These are phyloP conservation scores for Laetiporus sulphureus DNA, from an alignment of 1,284 basidiomycete species.

Conservation along the genomic window DNA sequence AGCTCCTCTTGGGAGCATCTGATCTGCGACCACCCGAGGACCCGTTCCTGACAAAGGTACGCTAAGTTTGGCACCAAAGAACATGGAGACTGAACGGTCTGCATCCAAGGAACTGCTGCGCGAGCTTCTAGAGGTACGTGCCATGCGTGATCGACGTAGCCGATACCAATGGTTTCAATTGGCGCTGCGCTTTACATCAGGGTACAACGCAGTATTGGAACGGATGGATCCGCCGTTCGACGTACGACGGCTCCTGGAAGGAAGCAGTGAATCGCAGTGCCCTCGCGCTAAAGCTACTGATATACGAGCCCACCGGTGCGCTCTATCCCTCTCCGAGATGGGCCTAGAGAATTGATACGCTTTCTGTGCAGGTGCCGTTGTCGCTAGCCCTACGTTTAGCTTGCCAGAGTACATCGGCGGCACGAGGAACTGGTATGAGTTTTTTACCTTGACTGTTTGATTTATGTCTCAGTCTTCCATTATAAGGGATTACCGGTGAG, in stretches of 20 bases:
- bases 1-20: slow-evolving; percentile 40
- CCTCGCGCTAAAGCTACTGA: slow-evolving; percentile 80
- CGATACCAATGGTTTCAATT: neutral
- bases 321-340: too few relatives aligned
- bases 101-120: slow-evolving; percentile 42
- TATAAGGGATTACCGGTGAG: slow-evolving; percentile 68
- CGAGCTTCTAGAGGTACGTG: slow-evolving; percentile 43
- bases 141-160: neutral
- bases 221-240: slow-evolving; percentile 75
- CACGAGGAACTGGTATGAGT: slow-evolving; percentile 70
- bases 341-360: neutral
- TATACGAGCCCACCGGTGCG: slow-evolving; percentile 74
- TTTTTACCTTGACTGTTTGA: neutral
- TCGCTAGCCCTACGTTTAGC: slow-evolving; percentile 91
- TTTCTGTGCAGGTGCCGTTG: slow-evolving; percentile 66
- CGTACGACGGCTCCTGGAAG: slow-evolving; percentile 89
- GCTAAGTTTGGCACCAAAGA: neutral
- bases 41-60: slow-evolving; percentile 57
- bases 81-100: neutral
- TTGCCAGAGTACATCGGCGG: slow-evolving; percentile 89
- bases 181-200: slow-evolving; percentile 26
- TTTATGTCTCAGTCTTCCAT: neutral
- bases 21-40: slow-evolving; percentile 48
- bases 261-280: slow-evolving; percentile 86
- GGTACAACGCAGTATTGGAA: slow-evolving; percentile 86